Conservation (phyloP, 2,329 filamentous ascomycete species). For the Escovopsis weberi region DNA sequence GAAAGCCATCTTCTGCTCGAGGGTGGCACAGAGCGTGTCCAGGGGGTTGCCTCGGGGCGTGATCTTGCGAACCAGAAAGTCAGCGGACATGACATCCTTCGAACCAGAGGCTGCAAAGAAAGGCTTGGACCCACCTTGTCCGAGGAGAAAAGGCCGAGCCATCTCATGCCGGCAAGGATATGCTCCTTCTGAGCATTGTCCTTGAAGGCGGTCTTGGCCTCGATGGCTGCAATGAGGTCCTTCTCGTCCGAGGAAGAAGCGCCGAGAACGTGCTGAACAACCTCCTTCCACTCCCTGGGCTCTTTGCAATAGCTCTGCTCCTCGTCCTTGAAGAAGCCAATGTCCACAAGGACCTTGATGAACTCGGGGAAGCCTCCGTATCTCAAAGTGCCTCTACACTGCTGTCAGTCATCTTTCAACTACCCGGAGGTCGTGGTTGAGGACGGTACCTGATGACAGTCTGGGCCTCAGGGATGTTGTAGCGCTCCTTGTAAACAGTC, state of each 20-base stretch:
- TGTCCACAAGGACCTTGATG: slow-evolving; percentile 72
- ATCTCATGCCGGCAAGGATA: slow-evolving; percentile 57
- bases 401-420: no score
- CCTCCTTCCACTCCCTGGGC: slow-evolving; percentile 68
- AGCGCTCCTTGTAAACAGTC: slow-evolving; percentile 73
- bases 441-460: slow-evolving; percentile 44
- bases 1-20: slow-evolving; percentile 87
- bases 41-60: slow-evolving; percentile 64
- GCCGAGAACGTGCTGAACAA: slow-evolving; percentile 61
- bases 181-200: slow-evolving; percentile 52
- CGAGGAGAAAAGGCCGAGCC: slow-evolving; percentile 50
- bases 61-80: slow-evolving; percentile 39
- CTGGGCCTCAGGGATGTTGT: slow-evolving; percentile 87
- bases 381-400: slow-evolving; percentile 54
- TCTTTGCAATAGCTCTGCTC: slow-evolving; percentile 49
- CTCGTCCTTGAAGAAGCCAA: slow-evolving; percentile 70
- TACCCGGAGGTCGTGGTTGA: no score
- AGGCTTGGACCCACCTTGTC: no score
- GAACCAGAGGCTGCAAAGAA: no score
- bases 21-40: slow-evolving; percentile 76
- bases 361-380: slow-evolving; percentile 87
- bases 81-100: no score
- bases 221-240: slow-evolving; percentile 60
- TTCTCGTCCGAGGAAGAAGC: slow-evolving; percentile 49
- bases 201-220: slow-evolving; percentile 59